phyloP scores from a whole-genome alignment of 2,329 filamentous ascomycete genomes.

The Elsinoe batatas region DNA sequence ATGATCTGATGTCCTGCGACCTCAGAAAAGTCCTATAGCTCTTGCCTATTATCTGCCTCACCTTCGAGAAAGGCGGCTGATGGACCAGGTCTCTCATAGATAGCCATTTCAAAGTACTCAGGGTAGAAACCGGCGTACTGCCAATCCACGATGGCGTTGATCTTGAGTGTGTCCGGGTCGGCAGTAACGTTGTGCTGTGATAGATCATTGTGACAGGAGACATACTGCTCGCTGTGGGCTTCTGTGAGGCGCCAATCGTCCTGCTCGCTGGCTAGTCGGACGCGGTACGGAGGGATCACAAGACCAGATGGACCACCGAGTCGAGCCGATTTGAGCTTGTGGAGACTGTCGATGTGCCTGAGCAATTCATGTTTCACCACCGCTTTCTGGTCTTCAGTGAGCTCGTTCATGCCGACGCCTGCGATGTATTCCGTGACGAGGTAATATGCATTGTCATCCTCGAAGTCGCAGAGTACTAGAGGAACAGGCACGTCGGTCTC shows the following conservation, averaged over 20 bases:
- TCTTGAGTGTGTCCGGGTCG: constrained; percentile 25
- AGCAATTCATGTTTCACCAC: not conserved
- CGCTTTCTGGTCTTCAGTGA: not conserved
- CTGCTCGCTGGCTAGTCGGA: not conserved
- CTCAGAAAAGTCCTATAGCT: not conserved
- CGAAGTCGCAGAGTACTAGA: not conserved
- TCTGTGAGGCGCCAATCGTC: constrained; percentile 13
- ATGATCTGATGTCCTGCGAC: too few species aligned
- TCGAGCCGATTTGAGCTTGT: not conserved
- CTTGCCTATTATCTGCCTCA: constrained; percentile 14
- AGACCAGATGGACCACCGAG: constrained; percentile 17
- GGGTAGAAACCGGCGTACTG: constrained; percentile 32
- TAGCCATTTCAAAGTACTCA: constrained; percentile 22
- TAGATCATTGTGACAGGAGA: constrained; percentile 26
- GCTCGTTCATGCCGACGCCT: not conserved
- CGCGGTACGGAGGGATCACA: constrained; percentile 16
- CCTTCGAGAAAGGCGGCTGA: constrained; percentile 9
- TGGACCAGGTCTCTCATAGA: constrained; percentile 16
- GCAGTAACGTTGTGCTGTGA: constrained; percentile 23
- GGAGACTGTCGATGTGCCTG: not conserved
- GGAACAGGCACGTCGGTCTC: not conserved
- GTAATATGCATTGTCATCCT: not conserved
- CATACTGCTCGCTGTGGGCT: constrained; percentile 14
- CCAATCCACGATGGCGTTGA: constrained; percentile 32
- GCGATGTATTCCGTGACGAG: not conserved